Conservation (phyloP, 2,329 filamentous ascomycete genomes). For the Fusarium humuli region DNA sequence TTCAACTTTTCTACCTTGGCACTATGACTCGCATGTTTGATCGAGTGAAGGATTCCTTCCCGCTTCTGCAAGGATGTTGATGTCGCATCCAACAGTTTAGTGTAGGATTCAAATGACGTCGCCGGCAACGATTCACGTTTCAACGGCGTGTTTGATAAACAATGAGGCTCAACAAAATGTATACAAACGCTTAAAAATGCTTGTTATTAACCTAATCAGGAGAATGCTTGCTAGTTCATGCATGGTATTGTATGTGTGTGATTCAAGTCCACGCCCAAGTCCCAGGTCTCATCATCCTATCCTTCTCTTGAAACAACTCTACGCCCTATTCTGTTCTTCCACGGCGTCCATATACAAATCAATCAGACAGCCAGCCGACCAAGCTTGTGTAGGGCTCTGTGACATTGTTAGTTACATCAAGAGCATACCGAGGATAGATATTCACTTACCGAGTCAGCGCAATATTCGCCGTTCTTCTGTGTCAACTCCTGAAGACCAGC, state of each 20-base stretch:
- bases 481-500: slow-evolving; percentile 93
- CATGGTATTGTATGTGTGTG: slow-evolving; percentile 21
- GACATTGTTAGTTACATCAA: slow-evolving; percentile 12
- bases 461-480: slow-evolving; percentile 86
- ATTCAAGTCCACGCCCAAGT: slow-evolving; percentile 22
- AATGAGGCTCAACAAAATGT: not conserved
- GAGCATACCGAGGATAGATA: not conserved
- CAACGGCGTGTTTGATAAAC: not conserved
- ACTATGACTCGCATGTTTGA: not conserved
- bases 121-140: not conserved
- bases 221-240: slow-evolving; percentile 24
- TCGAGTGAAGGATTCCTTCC: not conserved
- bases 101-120: slow-evolving; percentile 3
- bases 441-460: slow-evolving; percentile 82
- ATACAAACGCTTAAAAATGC: slow-evolving; percentile 25
- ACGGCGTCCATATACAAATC: slow-evolving; percentile 95
- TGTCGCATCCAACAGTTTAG: not conserved
- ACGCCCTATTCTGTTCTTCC: slow-evolving; percentile 57
- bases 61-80: slow-evolving; percentile 1
- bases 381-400: slow-evolving; percentile 92
- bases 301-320: slow-evolving; percentile 19
- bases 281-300: slow-evolving; percentile 11
- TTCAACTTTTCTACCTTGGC: not conserved
- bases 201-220: slow-evolving; percentile 36
- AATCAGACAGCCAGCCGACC: slow-evolving; percentile 94